phyloP scores from a whole-genome alignment of 2,329 filamentous ascomycete genomes.

The Pestalotiopsis sp. region DNA sequence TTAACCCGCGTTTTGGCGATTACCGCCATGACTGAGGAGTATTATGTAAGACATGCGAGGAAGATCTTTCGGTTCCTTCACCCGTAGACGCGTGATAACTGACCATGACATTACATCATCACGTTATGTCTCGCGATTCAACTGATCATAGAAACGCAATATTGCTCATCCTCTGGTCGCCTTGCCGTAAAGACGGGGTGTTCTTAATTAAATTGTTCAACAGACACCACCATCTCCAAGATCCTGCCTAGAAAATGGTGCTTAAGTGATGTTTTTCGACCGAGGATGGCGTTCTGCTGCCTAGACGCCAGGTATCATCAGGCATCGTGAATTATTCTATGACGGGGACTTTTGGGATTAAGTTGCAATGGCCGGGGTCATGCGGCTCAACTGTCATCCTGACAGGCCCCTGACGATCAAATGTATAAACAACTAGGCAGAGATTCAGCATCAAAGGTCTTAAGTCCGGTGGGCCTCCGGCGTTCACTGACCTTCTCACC shows the following conservation, averaged over 20 bases:
- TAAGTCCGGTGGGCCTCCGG: not conserved
- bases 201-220: too few species aligned
- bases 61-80: not conserved
- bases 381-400: not conserved
- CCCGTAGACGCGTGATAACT: not conserved
- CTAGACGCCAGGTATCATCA: not conserved
- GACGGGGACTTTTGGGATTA: not conserved
- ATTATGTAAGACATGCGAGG: not conserved
- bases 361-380: not conserved
- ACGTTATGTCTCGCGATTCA: not conserved
- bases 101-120: not conserved
- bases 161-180: not conserved
- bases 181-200: not conserved
- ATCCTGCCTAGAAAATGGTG: too few species aligned
- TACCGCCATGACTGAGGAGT: too few species aligned
- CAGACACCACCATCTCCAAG: too few species aligned
- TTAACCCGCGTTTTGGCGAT: not conserved
- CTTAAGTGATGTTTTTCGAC: too few species aligned
- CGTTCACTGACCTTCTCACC: not conserved
- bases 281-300: too few species aligned
- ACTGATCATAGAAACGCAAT: not conserved
- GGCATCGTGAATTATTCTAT: not conserved
- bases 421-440: too few species aligned
- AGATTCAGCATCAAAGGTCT: too few species aligned
- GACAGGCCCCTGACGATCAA: not conserved